Conservation (phyloP, 2,329 filamentous ascomycete genomes). For the Cryoendolithus antarcticus region DNA sequence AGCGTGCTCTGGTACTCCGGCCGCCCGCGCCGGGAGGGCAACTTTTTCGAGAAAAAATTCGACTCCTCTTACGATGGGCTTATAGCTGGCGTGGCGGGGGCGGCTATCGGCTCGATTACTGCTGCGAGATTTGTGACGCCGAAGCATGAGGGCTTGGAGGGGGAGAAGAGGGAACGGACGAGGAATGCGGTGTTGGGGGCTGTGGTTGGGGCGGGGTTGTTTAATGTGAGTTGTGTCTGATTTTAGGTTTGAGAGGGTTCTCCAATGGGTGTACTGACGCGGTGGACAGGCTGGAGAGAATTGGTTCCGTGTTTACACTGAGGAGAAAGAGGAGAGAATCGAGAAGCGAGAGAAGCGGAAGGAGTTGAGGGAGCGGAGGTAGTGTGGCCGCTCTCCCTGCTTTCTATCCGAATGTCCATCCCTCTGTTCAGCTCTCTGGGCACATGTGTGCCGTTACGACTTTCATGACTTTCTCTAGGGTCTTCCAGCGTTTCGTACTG, state of each 20-base stretch:
- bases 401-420: no score
- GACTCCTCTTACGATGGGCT: slow-evolving; percentile 14
- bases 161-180: slow-evolving; percentile 3
- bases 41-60: slow-evolving; percentile 12
- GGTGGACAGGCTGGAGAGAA: slow-evolving; percentile 7
- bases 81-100: slow-evolving; percentile 12
- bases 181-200: slow-evolving; percentile 10
- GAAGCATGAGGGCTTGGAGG: slow-evolving; percentile 4
- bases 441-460: no score
- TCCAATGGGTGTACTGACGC: no score
- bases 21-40: slow-evolving; percentile 8
- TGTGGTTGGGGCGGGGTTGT: slow-evolving; percentile 7
- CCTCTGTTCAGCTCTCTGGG: no score
- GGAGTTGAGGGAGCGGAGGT: no score
- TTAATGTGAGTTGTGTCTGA: slow-evolving; percentile 5
- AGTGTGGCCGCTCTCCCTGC: no score
- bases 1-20: not conserved
- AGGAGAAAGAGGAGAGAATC: slow-evolving; percentile 11
- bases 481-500: no score
- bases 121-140: not conserved
- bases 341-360: not conserved
- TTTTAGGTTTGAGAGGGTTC: no score
- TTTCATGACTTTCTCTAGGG: no score
- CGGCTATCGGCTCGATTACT: slow-evolving; percentile 14
- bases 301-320: slow-evolving; percentile 9